Evolutionary conservation across 805 yeast species (phyloP).

Genomic region (Ogataea populi-albae): DNA sequence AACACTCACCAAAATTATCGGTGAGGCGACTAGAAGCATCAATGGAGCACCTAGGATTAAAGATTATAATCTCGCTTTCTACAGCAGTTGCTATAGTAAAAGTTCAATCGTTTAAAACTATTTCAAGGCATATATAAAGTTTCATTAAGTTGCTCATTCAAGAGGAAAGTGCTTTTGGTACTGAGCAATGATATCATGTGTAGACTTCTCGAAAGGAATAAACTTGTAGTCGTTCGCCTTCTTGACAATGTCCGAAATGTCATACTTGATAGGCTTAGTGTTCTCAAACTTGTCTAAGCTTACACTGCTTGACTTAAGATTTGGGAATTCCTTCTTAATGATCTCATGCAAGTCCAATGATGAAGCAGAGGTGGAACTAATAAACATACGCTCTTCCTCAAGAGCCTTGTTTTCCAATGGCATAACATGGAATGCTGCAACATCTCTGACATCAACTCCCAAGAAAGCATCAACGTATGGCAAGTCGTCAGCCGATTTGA

Average conservation of each 20-base stretch:
- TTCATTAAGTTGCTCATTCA: too few species aligned
- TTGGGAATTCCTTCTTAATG: slow-evolving; percentile 38
- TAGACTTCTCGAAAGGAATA: slow-evolving; percentile 37
- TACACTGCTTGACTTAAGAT: slow-evolving; percentile 34
- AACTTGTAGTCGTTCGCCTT: slow-evolving; percentile 36
- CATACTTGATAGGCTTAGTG: slow-evolving; percentile 9
- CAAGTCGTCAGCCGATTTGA: too few species aligned
- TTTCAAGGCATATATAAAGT: too few species aligned
- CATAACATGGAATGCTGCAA: slow-evolving; percentile 47
- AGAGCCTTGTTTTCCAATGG: slow-evolving; percentile 11
- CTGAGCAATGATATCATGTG: slow-evolving; percentile 43
- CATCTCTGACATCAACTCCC: slow-evolving; percentile 38
- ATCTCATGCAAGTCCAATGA: slow-evolving; percentile 16
- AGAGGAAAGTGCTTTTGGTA: slow-evolving; percentile 14
- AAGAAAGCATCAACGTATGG: too few species aligned
- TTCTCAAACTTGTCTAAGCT: too few species aligned
- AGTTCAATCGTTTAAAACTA: too few species aligned
- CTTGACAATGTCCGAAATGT: slow-evolving; percentile 12
- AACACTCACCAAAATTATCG: too few species aligned
- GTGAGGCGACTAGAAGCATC: too few species aligned
- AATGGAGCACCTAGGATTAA: too few species aligned
- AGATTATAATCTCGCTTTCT: too few species aligned
- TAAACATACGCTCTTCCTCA: slow-evolving; percentile 33
- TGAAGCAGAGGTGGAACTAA: slow-evolving; percentile 9
- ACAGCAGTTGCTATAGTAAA: too few species aligned